These are phyloP conservation scores for Nicotiana noctiflora DNA, from an alignment of 257 asterid species.

Conservation along the genomic window DNA sequence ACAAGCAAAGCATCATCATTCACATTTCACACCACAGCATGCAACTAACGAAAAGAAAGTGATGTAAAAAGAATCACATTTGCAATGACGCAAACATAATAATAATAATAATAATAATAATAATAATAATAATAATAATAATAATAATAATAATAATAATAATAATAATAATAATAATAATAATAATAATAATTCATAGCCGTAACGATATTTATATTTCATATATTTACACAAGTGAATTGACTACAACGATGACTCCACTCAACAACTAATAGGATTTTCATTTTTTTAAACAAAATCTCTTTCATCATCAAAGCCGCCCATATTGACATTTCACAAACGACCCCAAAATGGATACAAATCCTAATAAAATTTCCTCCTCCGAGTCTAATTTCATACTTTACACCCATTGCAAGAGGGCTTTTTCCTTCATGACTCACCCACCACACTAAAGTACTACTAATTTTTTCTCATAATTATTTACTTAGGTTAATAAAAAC, in stretches of 20 bases:
- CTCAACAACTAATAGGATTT: constrained; percentile 6
- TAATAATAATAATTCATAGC: neutral
- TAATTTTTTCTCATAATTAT: constrained; percentile 1
- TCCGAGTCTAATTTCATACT: constrained; percentile 42
- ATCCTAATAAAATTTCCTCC: constrained; percentile 6
- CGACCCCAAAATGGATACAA: constrained; percentile 28
- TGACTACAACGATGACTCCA: constrained; percentile 26
- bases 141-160: too few relatives aligned
- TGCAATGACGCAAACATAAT: neutral
- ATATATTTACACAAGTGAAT: constrained; percentile 32
- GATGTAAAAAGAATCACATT: neutral
- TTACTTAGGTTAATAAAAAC: constrained; percentile 29
- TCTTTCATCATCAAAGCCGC: constrained; percentile 18
- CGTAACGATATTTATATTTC: neutral
- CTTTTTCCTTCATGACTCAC: constrained; percentile 8
- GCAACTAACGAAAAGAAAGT: neutral
- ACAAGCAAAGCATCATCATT: constrained; percentile 40
- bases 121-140: too few relatives aligned
- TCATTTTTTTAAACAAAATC: neutral
- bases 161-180: too few relatives aligned
- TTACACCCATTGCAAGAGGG: constrained; percentile 42
- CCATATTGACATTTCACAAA: constrained; percentile 22
- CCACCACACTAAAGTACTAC: constrained; percentile 26
- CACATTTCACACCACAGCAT: neutral
- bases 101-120: too few relatives aligned